A percentile compares a stretch with the other conserved stretches of the same genome.
Evolutionary conservation across 257 asterid species (phyloP).

Genomic region (Solanum chaucha): DNA sequence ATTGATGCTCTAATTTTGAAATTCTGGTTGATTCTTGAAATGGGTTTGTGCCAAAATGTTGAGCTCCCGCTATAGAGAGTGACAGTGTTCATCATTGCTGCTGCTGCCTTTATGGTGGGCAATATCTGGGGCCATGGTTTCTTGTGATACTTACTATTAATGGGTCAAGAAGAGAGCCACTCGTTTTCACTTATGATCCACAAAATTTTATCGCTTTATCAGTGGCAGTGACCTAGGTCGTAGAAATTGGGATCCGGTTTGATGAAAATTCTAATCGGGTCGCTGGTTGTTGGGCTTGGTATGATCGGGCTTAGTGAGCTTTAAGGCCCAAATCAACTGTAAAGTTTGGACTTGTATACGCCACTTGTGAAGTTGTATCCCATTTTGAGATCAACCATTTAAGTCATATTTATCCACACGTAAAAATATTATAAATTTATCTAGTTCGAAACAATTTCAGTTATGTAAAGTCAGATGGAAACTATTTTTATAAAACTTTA

Average conservation of each 20-base stretch:
- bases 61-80: slow-evolving; percentile 36
- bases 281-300: not conserved
- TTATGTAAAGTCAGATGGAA: not conserved
- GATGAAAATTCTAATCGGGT: not conserved
- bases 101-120: slow-evolving; percentile 6
- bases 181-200: slow-evolving; percentile 20
- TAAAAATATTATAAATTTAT: not conserved
- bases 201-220: not conserved
- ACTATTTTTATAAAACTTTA: too few relatives aligned
- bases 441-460: not conserved
- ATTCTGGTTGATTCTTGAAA: slow-evolving; percentile 16
- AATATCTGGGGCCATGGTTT: slow-evolving; percentile 37
- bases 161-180: slow-evolving; percentile 55
- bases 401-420: not conserved
- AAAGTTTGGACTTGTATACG: not conserved
- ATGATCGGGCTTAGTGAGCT: not conserved
- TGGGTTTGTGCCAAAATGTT: slow-evolving; percentile 26
- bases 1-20: slow-evolving; percentile 29
- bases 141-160: slow-evolving; percentile 12
- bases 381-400: not conserved
- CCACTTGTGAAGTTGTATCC: not conserved
- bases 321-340: not conserved
- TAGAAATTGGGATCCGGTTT: not conserved
- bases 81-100: slow-evolving; percentile 29
- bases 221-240: not conserved